Base-by-base conservation (phyloP, 2,329 filamentous ascomycete genomes). In the Verticillium tricorpus region DNA sequence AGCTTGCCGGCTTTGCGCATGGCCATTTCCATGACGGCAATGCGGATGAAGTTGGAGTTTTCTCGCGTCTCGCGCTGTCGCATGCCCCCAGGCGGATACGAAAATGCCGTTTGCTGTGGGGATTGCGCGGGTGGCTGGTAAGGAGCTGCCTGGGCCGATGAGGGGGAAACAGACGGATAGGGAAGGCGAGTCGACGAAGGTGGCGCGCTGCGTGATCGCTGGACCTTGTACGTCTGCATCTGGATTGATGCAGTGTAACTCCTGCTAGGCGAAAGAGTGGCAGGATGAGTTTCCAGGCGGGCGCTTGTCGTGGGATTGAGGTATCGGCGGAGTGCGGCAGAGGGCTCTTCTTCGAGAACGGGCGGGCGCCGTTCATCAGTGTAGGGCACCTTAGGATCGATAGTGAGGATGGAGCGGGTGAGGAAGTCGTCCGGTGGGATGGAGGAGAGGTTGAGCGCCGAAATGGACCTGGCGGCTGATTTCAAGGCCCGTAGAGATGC, bases 11-110 rank as follows among this genome's bases (percentile, higher is more conserved):
- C 78, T 69, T 83, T 85, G 61, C 87, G 84, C 87, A 90, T 90
- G 14, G 87, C 83, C 83, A 90, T 89, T 70, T 90, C 87, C 82
- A 90, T 85, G 58, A 90, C 87, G 39, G 87, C 87, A 60, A 90
- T 84, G 67, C 87, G 84, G 69, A 90, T 89, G 69, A 90, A 90
- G 69, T 90, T 86, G 50, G 86, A 82, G 67, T 90, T 90, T 72
- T 90, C 87, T 34, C 87, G 84, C 78, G 89, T 84, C 71, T 90
- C 87, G 56, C 87, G 82, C 72, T 89, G 87, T 25, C 87, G 83
- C 68, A 80, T 77, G 66, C 79, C 73, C 56, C 80, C 78, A 45
- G 83, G 75, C 59, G 79, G 77, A 60, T 70, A 76, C 40, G 75
- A 69, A 35, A 73, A 69, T 5, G 73, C 68, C 5, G 71, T 66